These are phyloP conservation scores for Dendryphion nanum DNA, from an alignment of 2,329 filamentous ascomycete genomes.

Conservation along the genomic window DNA sequence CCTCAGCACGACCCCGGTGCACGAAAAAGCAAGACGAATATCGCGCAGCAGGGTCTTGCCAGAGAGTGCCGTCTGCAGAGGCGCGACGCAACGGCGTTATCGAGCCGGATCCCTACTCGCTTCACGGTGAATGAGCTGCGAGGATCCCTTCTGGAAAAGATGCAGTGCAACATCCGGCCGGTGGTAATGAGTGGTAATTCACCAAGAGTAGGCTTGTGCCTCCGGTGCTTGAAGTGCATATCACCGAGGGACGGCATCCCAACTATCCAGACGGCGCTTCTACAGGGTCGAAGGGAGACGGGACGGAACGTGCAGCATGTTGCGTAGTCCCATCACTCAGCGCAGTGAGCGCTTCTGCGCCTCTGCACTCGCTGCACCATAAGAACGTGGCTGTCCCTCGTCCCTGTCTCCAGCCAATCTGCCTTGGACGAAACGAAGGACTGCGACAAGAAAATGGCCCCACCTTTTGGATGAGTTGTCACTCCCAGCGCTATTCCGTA, in stretches of 20 bases:
- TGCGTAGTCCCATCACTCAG: no score
- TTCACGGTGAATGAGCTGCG: constrained; percentile 8
- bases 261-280: constrained; percentile 15
- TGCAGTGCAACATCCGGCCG: constrained; percentile 22
- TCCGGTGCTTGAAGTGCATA: constrained; percentile 15
- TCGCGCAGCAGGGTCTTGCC: constrained; percentile 5
- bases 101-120: constrained; percentile 16
- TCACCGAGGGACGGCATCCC: constrained; percentile 23
- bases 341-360: no score
- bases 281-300: constrained; percentile 13
- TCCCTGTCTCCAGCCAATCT: constrained; percentile 29
- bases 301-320: constrained; percentile 12
- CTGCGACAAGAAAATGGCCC: constrained; percentile 30
- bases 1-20: constrained; percentile 2
- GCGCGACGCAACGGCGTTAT: constrained; percentile 15
- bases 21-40: constrained; percentile 14
- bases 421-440: constrained; percentile 27
- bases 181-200: constrained; percentile 11
- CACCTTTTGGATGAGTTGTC: constrained; percentile 38
- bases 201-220: constrained; percentile 11
- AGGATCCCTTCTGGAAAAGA: constrained; percentile 28
- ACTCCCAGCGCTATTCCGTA: constrained; percentile 23
- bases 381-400: constrained; percentile 35
- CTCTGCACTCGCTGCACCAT: constrained; percentile 27
- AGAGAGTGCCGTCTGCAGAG: not conserved